Evolutionary conservation across 2,329 filamentous ascomycete species (phyloP).

Genomic region (Daldinia eschscholtzii): DNA sequence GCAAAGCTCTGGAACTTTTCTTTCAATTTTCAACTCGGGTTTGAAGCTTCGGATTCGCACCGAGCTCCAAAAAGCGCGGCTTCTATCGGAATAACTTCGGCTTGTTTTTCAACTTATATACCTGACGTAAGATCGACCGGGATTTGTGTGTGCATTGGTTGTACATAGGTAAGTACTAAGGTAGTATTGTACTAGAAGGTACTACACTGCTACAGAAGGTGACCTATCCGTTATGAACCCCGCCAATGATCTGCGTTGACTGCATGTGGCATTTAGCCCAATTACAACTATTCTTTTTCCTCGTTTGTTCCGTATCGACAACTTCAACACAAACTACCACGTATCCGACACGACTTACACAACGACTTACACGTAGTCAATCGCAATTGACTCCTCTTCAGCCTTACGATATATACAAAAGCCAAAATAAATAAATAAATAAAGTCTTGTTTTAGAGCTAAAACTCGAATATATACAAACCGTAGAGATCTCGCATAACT

Average conservation of each 20-base stretch:
- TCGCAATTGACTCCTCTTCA: no score
- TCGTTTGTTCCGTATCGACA: slow-evolving; percentile 9
- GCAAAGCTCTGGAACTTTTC: slow-evolving; percentile 28
- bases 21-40: slow-evolving; percentile 20
- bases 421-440: background rate
- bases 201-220: slow-evolving; percentile 1
- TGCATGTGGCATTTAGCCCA: slow-evolving; percentile 2
- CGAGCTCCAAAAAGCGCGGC: slow-evolving; percentile 21
- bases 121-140: background rate
- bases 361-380: no score
- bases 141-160: background rate
- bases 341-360: no score
- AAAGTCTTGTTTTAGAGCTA: background rate
- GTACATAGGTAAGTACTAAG: no score
- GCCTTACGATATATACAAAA: background rate
- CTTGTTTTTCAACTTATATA: background rate
- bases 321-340: no score
- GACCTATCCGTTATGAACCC: slow-evolving; percentile 9
- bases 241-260: slow-evolving; percentile 28
- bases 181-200: slow-evolving; percentile 1
- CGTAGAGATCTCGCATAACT: background rate
- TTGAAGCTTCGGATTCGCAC: slow-evolving; percentile 15
- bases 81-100: slow-evolving; percentile 38
- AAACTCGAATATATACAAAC: background rate
- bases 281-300: background rate